phyloP scores from a whole-genome alignment of 805 yeast genomes.

The Candida manassasensis region DNA sequence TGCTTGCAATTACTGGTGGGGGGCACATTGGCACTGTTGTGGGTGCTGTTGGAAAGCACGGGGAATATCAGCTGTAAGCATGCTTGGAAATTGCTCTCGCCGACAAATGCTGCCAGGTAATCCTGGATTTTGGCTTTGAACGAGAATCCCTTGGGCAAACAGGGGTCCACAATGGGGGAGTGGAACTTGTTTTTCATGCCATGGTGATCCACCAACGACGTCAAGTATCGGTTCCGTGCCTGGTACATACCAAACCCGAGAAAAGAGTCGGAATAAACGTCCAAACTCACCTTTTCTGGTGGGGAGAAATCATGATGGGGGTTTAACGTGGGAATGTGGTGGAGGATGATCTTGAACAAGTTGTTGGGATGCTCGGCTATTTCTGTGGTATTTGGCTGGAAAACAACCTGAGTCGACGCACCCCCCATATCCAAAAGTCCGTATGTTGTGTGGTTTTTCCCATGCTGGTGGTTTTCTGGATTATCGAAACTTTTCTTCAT shows the following conservation, averaged over 20 bases:
- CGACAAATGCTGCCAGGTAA: conserved; percentile 37
- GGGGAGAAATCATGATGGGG: conserved; percentile 12
- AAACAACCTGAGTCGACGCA: conserved; percentile 61
- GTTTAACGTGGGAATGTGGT: conserved; percentile 24
- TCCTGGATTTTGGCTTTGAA: conserved; percentile 20
- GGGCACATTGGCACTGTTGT: conserved; percentile 17
- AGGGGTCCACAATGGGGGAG: conserved; percentile 47
- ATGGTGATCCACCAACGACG: conserved; percentile 24
- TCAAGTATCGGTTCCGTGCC: conserved; percentile 45
- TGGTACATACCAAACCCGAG: conserved; percentile 59
- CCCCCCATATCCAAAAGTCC: conserved; percentile 65
- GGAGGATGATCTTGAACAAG: conserved; percentile 42
- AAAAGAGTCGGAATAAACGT: conserved; percentile 52
- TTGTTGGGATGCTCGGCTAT: conserved; percentile 41
- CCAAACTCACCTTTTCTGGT: conserved; percentile 26
- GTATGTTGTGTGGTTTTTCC: conserved; percentile 43
- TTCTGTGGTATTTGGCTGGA: conserved; percentile 50
- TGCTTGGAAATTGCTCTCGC: conserved; percentile 46
- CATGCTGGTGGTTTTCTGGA: conserved; percentile 36
- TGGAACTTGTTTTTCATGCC: conserved; percentile 15
- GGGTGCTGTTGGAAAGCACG: conserved; percentile 32
- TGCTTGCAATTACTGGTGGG: conserved; percentile 26
- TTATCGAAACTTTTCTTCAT: conserved; percentile 42
- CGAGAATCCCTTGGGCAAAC: conserved; percentile 47
- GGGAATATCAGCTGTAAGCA: conserved; percentile 49